These are phyloP conservation scores for Boletus pseudopeckii DNA, from an alignment of 768 basidiomycete genomes.

Conservation along the genomic window DNA sequence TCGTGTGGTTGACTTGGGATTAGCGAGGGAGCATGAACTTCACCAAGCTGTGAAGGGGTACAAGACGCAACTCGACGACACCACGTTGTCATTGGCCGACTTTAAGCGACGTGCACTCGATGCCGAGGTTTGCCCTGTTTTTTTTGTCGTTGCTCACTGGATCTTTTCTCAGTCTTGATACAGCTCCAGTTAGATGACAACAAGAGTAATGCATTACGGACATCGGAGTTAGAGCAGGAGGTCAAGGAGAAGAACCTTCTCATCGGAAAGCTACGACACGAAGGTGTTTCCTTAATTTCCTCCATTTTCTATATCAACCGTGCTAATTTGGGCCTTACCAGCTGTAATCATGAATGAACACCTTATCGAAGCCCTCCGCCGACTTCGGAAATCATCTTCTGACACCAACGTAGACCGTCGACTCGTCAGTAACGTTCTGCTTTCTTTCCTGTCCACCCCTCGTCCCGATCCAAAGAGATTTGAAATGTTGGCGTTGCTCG, in stretches of 20 bases:
- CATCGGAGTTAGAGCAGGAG: slow-evolving; percentile 79
- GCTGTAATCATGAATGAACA: slow-evolving; percentile 98
- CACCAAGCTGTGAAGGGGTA: slow-evolving; percentile 79
- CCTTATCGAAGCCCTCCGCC: slow-evolving; percentile 94
- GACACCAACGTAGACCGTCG: slow-evolving; percentile 89
- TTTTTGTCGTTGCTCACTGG: neutral
- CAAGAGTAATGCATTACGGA: slow-evolving; percentile 58
- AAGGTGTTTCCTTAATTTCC: slow-evolving; percentile 54
- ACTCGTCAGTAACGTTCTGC: slow-evolving; percentile 89
- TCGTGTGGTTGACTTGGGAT: slow-evolving; percentile 1
- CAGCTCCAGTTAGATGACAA: slow-evolving; percentile 77
- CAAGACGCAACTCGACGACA: slow-evolving; percentile 65
- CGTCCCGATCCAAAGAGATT: slow-evolving; percentile 93
- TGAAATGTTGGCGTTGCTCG: slow-evolving; percentile 89
- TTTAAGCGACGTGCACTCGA: slow-evolving; percentile 84
- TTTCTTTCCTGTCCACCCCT: slow-evolving; percentile 86
- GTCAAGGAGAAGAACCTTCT: slow-evolving; percentile 94
- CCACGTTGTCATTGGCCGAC: slow-evolving; percentile 79
- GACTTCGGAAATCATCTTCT: slow-evolving; percentile 79
- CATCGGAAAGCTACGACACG: slow-evolving; percentile 93
- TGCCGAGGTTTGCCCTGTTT: slow-evolving; percentile 65
- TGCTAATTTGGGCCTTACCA: slow-evolving; percentile 29
- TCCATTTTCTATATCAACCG: neutral
- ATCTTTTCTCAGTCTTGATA: slow-evolving; percentile 2
- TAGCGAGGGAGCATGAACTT: slow-evolving; percentile 92